Percentiles rank a stretch among this genome's conserved stretches.
These are phyloP conservation scores for Sugiyamaella qingdaonensis DNA, from an alignment of 805 yeast species.

Conservation along the genomic window DNA sequence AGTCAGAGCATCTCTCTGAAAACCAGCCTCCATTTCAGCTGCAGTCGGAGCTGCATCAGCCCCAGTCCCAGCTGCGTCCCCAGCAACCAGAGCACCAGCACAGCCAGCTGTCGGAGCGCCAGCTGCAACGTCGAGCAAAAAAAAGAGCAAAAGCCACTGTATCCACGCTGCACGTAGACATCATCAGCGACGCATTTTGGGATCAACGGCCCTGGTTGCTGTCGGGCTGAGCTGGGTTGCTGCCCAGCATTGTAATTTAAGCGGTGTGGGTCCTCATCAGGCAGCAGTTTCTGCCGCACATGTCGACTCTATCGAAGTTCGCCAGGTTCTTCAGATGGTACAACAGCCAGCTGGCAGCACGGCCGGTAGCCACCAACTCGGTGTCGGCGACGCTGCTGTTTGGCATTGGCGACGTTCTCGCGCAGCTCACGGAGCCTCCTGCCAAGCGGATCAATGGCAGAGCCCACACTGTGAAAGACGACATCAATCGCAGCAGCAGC, in stretches of 20 bases:
- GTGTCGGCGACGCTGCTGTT: conserved; percentile 53
- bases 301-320: conserved; percentile 10
- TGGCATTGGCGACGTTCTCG: conserved; percentile 71
- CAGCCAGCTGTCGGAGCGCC: conserved; percentile 39
- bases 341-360: conserved; percentile 22
- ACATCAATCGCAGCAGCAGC: conserved; percentile 7
- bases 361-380: conserved; percentile 46
- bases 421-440: conserved; percentile 45
- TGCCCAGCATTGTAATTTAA: no score
- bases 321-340: conserved; percentile 25
- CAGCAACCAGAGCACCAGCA: conserved; percentile 10
- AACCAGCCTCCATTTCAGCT: no score
- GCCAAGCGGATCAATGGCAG: not conserved
- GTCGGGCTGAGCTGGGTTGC: not conserved
- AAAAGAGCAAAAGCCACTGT: conserved; percentile 47
- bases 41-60: no score
- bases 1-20: conserved; percentile 1
- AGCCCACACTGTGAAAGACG: conserved; percentile 25
- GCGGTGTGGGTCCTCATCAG: no score
- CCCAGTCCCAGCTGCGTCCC: no score
- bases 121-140: conserved; percentile 48
- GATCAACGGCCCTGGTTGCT: conserved; percentile 37
- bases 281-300: not conserved
- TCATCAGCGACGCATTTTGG: conserved; percentile 67
- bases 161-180: conserved; percentile 49